Evolutionary conservation across 768 basidiomycete genomes (phyloP), one percentile per base, ranked within the genome.

Genomic region (Rhodotorula diobovata): DNA sequence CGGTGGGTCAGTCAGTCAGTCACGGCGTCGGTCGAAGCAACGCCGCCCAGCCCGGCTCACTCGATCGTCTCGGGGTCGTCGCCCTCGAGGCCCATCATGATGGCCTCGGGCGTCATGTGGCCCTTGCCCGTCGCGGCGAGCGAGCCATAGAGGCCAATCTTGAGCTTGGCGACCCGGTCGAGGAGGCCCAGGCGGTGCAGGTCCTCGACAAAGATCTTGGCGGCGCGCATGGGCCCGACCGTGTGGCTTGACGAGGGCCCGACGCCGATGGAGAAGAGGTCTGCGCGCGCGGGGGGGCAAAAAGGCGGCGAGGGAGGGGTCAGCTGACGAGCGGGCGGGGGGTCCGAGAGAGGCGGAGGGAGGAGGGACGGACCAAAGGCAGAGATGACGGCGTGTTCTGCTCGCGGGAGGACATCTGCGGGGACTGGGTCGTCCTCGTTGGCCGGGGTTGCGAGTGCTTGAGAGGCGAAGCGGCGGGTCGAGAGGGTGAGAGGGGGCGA

Each of bases 61-160:
- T 94, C 91, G 69, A 97, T 90, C 4, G 91, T 93, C 82, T 97
- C 94, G 1, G 93, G 93, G 78, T 96, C 93, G 51, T 74, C 71
- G 1, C 81, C 81, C 73, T 70, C 63, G 18, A 72, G 51, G 14
- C 71, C 71, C 64, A 71, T 70, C 71, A 77, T 70, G 39, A 77
- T 41, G 0, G 76, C 76, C 65, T 81, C 75, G 14, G 81, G 81
- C 0, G 81, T 82, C 79, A 80, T 79, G 61, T 81, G 81, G 4
- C 79, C 82, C 72, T 81, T 80, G 0, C 81, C 93, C 77, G 95
- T 97, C 14, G 95, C 94, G 7, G 95, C 93, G 43, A 97, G 84
- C 15, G 90, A 92, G 39, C 94, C 94, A 80, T 95, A 94, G 86
- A 97, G 83, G 7, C 88, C 88, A 67, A 95, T 89, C 80, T 96